Percentiles rank a stretch among this genome's conserved stretches.
Conservation (phyloP, 1,139 yeast species). For the Yamadazyma diospyri region DNA sequence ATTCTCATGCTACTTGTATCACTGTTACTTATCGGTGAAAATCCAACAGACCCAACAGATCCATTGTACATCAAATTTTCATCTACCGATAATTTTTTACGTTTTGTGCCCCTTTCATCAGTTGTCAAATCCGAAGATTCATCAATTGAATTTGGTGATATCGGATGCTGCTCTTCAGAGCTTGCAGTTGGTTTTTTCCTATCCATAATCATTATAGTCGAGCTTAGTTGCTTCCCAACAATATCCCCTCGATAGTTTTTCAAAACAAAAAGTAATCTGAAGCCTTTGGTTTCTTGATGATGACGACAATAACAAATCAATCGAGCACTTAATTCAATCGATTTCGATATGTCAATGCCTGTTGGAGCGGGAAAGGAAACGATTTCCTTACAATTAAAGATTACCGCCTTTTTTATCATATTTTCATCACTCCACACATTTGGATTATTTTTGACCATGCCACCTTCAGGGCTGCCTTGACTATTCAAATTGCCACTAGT, state of each 20-base stretch:
- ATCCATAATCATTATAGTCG: conserved; percentile 87
- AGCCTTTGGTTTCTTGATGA: conserved; percentile 82
- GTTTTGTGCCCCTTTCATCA: conserved; percentile 35
- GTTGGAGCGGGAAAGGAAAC: conserved; percentile 69
- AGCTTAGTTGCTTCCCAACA: conserved; percentile 69
- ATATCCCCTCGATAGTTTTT: conserved; percentile 57
- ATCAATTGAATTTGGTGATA: conserved; percentile 64
- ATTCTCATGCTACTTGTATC: conserved; percentile 30
- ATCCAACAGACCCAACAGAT: conserved; percentile 35
- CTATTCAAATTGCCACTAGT: not conserved
- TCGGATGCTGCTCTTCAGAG: conserved; percentile 25
- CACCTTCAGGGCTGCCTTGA: conserved; percentile 12
- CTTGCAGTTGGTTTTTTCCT: conserved; percentile 60
- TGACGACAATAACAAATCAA: conserved; percentile 95
- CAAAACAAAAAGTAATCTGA: conserved; percentile 66
- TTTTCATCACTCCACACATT: conserved; percentile 76
- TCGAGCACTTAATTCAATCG: conserved; percentile 75
- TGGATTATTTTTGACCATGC: conserved; percentile 33
- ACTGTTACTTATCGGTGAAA: conserved; percentile 44
- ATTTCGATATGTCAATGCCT: conserved; percentile 38
- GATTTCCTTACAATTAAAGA: conserved; percentile 87
- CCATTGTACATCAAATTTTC: conserved; percentile 49
- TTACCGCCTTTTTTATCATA: conserved; percentile 74
- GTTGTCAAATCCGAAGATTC: conserved; percentile 63
- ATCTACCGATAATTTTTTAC: conserved; percentile 44